Evolutionary conservation across 768 basidiomycete species (phyloP).

Genomic region (Naematelia aurantialba): DNA sequence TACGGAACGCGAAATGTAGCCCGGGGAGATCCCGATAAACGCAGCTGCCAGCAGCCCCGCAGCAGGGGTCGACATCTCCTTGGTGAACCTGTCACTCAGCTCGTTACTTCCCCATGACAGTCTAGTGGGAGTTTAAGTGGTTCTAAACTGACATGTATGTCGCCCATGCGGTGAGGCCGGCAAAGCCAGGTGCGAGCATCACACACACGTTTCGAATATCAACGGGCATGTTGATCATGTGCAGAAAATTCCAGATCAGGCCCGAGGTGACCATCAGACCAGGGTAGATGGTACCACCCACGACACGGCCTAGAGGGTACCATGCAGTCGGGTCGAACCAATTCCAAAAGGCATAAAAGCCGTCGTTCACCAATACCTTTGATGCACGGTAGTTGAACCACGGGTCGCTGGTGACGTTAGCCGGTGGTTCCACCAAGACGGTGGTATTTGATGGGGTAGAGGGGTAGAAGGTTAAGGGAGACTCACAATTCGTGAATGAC

Average conservation of each 20-base stretch:
- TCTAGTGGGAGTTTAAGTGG: slow-evolving; percentile 4
- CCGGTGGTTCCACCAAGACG: no score
- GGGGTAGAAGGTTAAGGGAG: not conserved
- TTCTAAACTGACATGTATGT: slow-evolving; percentile 76
- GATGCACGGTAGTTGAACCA: slow-evolving; percentile 99
- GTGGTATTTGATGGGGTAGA: no score
- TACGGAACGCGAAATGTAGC: slow-evolving; percentile 97
- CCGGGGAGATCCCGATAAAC: slow-evolving; percentile 94
- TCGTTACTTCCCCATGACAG: not conserved
- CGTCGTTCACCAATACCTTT: slow-evolving; percentile 78
- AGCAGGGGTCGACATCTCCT: slow-evolving; percentile 90
- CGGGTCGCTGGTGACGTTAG: slow-evolving; percentile 64
- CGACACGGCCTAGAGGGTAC: slow-evolving; percentile 97
- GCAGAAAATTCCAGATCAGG: slow-evolving; percentile 88
- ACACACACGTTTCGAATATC: slow-evolving; percentile 98
- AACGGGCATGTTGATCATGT: slow-evolving; percentile 84
- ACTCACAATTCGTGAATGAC: slow-evolving; percentile 99
- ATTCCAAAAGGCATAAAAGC: slow-evolving; percentile 99
- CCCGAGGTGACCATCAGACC: slow-evolving; percentile 98
- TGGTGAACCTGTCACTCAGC: slow-evolving; percentile 70
- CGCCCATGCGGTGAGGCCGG: slow-evolving; percentile 91
- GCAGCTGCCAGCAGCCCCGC: slow-evolving; percentile 96
- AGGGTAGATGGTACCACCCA: slow-evolving; percentile 97
- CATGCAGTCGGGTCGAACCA: slow-evolving; percentile 99
- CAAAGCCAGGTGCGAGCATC: slow-evolving; percentile 91